Base-by-base conservation (phyloP, 2,329 filamentous ascomycete genomes). In the Exserohilum turcica region DNA sequence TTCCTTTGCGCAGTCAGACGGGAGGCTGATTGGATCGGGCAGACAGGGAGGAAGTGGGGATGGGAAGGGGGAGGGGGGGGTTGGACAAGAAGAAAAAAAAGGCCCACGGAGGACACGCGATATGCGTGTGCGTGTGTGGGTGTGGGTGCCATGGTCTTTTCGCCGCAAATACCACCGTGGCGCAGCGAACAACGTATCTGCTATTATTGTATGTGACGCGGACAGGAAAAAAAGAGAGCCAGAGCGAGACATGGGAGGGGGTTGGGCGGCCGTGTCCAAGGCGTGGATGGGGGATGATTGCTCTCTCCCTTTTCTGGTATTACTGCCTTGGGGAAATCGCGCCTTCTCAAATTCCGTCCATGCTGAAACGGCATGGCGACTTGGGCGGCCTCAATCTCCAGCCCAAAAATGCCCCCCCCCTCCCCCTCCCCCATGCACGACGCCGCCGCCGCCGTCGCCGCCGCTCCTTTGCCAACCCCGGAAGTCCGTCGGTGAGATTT, bases 51-150 rank as follows among this genome's bases (percentile, higher is more conserved):
- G 15, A 6, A 13, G 36, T 21, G 18, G n/a, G n/a, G 39, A 33
- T 36, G 31, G n/a, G 18, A 32, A 21, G 36, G 24, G 27, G 3
- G 36, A 24, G 21, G 21, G 21, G 21, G 21, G 21, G 21, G 4
- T 4, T 24, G 21, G 21, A 7, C 4, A 24, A 7, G 7, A 7
- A 24, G 21, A 24, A 7, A 39, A 43, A 43, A 43, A 12, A 31
- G 31, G 38, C 35, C 29, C 29, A 32, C 43, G 47, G 47, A 29
- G 39, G 39, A 29, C n/a, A 40, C 24, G 39, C 47, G 27, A 40
- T 40, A 29, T 40, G 38, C n/a, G 21, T 29, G 38, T 27, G 38
- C 27, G 38, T 40, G 21, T 4, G 7, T 24, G 21, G 4, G 21
- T 7, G 7, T 40, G 38, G n/a, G 38, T 40, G 38, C 38, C 38